These are phyloP conservation scores for Penicillium italicum DNA, from an alignment of 2,329 filamentous ascomycete genomes.

Conservation along the genomic window DNA sequence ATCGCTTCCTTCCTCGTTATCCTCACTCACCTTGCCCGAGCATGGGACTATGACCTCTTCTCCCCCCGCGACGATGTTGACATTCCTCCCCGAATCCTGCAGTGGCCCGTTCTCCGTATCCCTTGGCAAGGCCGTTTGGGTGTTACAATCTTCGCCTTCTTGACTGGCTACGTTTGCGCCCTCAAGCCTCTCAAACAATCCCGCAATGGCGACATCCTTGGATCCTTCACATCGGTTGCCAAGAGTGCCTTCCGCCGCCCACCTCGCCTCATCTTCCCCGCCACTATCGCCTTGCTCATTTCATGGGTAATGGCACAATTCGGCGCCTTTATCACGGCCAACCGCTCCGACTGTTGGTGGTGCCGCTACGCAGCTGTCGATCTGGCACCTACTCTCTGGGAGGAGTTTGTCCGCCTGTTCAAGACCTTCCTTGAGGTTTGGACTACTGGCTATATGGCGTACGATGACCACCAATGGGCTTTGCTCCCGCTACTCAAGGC, in stretches of 20 bases:
- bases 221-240: slow-evolving; percentile 48
- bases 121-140: slow-evolving; percentile 54
- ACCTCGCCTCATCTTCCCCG: slow-evolving; percentile 51
- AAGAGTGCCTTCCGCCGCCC: slow-evolving; percentile 55
- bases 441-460: slow-evolving; percentile 51
- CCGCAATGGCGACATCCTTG: slow-evolving; percentile 45
- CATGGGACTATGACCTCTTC: slow-evolving; percentile 52
- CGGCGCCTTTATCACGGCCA: slow-evolving; percentile 49
- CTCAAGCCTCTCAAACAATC: slow-evolving; percentile 53
- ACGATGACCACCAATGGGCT: slow-evolving; percentile 56
- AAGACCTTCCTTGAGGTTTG: slow-evolving; percentile 49
- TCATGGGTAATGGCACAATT: slow-evolving; percentile 51
- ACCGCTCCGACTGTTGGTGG: slow-evolving; percentile 51
- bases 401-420: slow-evolving; percentile 47
- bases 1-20: slow-evolving; percentile 54
- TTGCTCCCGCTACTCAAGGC: slow-evolving; percentile 50
- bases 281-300: slow-evolving; percentile 50
- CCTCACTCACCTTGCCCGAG: slow-evolving; percentile 51
- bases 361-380: slow-evolving; percentile 49
- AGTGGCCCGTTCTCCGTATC: slow-evolving; percentile 51
- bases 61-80: slow-evolving; percentile 46
- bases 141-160: slow-evolving; percentile 55
- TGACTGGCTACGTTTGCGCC: slow-evolving; percentile 56
- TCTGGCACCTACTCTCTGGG: slow-evolving; percentile 42
- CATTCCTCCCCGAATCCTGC: slow-evolving; percentile 45